Evolutionary conservation across 805 yeast genomes (phyloP).

Genomic region (Zygotorulaspora danielsina): DNA sequence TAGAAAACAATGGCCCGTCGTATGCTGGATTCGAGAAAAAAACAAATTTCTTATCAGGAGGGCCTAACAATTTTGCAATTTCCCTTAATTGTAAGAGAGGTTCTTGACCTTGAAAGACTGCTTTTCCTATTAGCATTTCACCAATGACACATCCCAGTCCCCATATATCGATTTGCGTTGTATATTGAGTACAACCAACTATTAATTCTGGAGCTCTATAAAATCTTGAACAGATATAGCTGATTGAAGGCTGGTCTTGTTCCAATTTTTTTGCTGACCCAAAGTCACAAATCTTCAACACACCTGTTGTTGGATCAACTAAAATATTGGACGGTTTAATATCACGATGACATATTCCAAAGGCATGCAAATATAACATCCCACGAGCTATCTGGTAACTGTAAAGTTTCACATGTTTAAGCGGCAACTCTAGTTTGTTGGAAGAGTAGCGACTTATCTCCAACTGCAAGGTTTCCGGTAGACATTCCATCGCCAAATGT

Average conservation of each 20-base stretch:
- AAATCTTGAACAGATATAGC: conserved; percentile 93
- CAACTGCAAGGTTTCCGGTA: conserved; percentile 73
- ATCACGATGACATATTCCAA: conserved; percentile 79
- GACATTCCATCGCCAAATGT: conserved; percentile 81
- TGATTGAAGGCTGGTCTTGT: conserved; percentile 79
- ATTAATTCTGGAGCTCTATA: conserved; percentile 91
- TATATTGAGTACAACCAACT: conserved; percentile 82
- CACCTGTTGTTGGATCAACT: conserved; percentile 64
- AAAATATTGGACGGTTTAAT: conserved; percentile 79
- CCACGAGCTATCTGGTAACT: conserved; percentile 78
- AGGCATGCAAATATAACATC: conserved; percentile 75
- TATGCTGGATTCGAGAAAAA: conserved; percentile 71
- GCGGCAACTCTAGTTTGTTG: conserved; percentile 57
- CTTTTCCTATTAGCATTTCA: conserved; percentile 86
- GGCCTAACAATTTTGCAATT: conserved; percentile 85
- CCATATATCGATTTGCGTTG: conserved; percentile 95
- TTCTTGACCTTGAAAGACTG: conserved; percentile 92
- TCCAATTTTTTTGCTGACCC: conserved; percentile 81
- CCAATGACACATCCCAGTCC: conserved; percentile 96
- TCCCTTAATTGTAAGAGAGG: conserved; percentile 86
- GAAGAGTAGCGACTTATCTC: conserved; percentile 69
- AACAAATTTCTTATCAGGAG: conserved; percentile 70
- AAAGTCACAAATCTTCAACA: conserved; percentile 75
- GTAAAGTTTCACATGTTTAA: conserved; percentile 71
- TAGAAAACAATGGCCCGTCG: conserved; percentile 68